Evolutionary conservation across 2,329 filamentous ascomycete genomes (phyloP), one percentile per base, ranked within the genome.

Genomic region (Phaeosphaeriaceae sp.): DNA sequence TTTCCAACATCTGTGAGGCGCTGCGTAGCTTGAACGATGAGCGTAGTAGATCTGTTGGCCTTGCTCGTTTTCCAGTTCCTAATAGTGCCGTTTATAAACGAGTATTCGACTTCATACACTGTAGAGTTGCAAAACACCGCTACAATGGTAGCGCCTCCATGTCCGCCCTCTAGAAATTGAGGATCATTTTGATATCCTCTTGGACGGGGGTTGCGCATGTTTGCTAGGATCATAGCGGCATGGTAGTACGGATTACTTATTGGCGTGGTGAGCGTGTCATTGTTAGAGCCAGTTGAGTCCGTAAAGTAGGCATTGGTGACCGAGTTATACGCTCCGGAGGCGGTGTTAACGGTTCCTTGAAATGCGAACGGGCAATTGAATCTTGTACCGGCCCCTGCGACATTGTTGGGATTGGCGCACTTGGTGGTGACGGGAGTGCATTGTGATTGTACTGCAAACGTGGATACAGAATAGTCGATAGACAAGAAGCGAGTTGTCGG

Each of bases 21-120:
- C 20, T 39, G 43, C 7, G 43, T 46, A 8, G 33, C 43, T 46
- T 46, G 43, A 2, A 46, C 13, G 6, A 46, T 15, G n/a, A 39
- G 34, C 6, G 43, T 30, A 16, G 39, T 18, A 17, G 43, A 29
- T 7, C 12, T 38, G 9, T 46, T 46, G 6, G 26, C 28, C 17
- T 23, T 15, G 8, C 7, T 39, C 11, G 35, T 39, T 11, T 26
- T 29, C n/a, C n/a, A 46, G 4, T 23, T 17, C 20, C 16, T 29
- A 16, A 46, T 30, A 12, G 34, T 46, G 9, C 26, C 21, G 34
- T 46, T 46, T 17, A 46, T 33, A 8, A 18, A 26, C 6, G 43
- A 29, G 18, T 46, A 46, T 18, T 44, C 29, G 12, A 44, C 28
- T 18, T 44, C 41, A 12, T 44, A 44, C 8, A 44, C 41, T 17